phyloP scores from a whole-genome alignment of 1,284 basidiomycete genomes.

The Puccinia brachypodii region DNA sequence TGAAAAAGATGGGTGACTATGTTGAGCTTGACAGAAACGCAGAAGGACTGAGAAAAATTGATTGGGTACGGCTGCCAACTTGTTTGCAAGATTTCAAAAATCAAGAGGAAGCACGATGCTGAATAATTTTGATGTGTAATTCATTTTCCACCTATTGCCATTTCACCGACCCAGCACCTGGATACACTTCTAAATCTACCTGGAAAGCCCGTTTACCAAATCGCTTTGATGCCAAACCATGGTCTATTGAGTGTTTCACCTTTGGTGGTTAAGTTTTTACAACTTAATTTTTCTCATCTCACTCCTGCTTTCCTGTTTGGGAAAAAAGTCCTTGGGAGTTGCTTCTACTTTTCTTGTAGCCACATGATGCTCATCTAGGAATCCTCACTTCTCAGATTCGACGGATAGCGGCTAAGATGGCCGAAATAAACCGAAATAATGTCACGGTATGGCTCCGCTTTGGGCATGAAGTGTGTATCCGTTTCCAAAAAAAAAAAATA shows the following conservation, averaged over 20 bases:
- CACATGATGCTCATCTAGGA: background rate
- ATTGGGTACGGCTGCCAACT: conserved; percentile 11
- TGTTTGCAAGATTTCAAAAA: background rate
- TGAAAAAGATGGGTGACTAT: conserved; percentile 35
- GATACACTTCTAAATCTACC: conserved; percentile 17
- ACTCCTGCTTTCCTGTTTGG: background rate
- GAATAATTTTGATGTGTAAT: background rate
- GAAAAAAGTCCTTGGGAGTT: too few relatives aligned
- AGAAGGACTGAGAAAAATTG: conserved; percentile 27
- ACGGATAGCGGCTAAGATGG: conserved; percentile 33
- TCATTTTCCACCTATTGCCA: background rate
- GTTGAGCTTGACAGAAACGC: conserved; percentile 24
- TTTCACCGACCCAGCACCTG: conserved; percentile 1
- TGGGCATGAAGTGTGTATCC: conserved; percentile 18
- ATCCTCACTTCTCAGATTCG: background rate
- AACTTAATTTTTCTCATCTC: background rate
- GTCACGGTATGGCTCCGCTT: conserved; percentile 40
- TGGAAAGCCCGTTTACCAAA: conserved; percentile 41
- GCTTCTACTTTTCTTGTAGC: background rate
- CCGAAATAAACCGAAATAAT: conserved; percentile 27
- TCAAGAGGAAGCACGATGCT: background rate
- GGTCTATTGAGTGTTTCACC: conserved; percentile 27
- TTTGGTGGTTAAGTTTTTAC: conserved; percentile 4
- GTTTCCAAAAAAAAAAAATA: background rate
- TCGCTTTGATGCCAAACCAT: conserved; percentile 38